Percentiles rank a stretch among this genome's conserved stretches.
These are phyloP conservation scores for Nannochloropsis salina DNA, from an alignment of 108 stramenopile species.

Conservation along the genomic window DNA sequence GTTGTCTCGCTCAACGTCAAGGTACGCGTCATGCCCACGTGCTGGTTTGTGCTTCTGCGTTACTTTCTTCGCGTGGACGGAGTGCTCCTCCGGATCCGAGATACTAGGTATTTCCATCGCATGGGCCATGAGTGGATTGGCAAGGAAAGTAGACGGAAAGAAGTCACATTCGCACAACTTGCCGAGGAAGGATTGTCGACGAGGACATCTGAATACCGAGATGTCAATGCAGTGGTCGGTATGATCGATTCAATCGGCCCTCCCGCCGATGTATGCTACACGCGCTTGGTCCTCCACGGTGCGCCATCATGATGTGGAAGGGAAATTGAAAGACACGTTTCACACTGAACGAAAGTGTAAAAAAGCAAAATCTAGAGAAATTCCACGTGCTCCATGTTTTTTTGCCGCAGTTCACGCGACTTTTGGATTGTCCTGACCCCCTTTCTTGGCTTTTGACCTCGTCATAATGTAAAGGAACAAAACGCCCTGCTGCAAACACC, in stretches of 20 bases:
- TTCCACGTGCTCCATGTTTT: too few species aligned
- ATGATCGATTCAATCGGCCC: slow-evolving; percentile 15
- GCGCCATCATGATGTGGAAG: background rate
- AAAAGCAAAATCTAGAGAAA: too few species aligned
- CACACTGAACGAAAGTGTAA: too few species aligned
- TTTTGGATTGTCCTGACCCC: too few species aligned
- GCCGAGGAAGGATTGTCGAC: slow-evolving; percentile 32
- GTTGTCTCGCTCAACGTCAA: slow-evolving; percentile 47
- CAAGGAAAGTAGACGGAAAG: slow-evolving; percentile 31
- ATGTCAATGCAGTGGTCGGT: slow-evolving; percentile 23
- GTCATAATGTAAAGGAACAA: too few species aligned
- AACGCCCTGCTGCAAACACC: too few species aligned
- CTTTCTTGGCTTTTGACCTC: too few species aligned
- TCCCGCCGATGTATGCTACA: background rate
- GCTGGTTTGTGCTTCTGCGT: slow-evolving; percentile 50
- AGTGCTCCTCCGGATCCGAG: slow-evolving; percentile 37
- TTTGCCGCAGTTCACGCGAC: too few species aligned
- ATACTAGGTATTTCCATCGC: slow-evolving; percentile 38
- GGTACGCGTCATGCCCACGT: slow-evolving; percentile 48
- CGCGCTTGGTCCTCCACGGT: background rate
- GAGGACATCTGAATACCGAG: slow-evolving; percentile 28
- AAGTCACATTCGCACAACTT: slow-evolving; percentile 24
- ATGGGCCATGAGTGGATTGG: slow-evolving; percentile 28
- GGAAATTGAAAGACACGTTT: background rate
- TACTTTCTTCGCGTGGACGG: slow-evolving; percentile 53